A percentile compares a stretch with the other conserved stretches of the same genome.
Conservation (phyloP, 441 rosid genomes). For the Gossypium davidsonii region DNA sequence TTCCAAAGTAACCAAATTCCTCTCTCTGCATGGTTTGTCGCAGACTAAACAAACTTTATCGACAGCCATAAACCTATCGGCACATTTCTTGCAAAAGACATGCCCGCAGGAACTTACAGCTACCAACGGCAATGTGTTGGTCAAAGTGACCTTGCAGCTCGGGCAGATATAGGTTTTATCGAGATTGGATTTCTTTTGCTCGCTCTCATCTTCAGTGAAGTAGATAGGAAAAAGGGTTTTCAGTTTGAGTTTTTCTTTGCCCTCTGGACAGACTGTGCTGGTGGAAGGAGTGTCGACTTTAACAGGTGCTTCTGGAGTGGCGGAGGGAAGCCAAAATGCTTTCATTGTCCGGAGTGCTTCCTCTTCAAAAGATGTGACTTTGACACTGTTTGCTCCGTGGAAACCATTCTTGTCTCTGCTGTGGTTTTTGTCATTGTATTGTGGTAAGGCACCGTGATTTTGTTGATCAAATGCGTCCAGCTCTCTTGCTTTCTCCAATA, state of each 20-base stretch:
- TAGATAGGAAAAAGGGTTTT: constrained; percentile 64
- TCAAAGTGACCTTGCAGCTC: constrained; percentile 79
- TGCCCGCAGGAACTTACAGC: constrained; percentile 74
- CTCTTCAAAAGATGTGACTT: constrained; percentile 73
- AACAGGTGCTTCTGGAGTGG: constrained; percentile 75
- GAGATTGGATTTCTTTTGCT: constrained; percentile 34
- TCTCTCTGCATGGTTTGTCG: constrained; percentile 52
- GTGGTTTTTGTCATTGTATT: constrained; percentile 55
- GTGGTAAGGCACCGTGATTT: constrained; percentile 82
- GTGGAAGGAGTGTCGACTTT: constrained; percentile 60
- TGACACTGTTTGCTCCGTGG: constrained; percentile 90
- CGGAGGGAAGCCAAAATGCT: constrained; percentile 93
- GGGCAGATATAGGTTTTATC: constrained; percentile 69
- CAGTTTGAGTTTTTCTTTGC: constrained; percentile 70
- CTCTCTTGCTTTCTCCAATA: constrained; percentile 63
- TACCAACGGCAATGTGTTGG: constrained; percentile 57
- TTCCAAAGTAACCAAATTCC: constrained; percentile 53
- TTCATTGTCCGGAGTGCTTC: constrained; percentile 92
- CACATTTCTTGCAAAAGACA: constrained; percentile 81
- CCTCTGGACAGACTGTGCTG: constrained; percentile 68
- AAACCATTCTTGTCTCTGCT: constrained; percentile 64
- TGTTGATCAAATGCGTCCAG: constrained; percentile 89
- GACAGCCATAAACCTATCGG: constrained; percentile 48
- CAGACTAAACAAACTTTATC: constrained; percentile 76
- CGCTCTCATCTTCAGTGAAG: constrained; percentile 59